Evolutionary conservation across 441 rosid species (phyloP).

Genomic region (Corymbia citriodora): DNA sequence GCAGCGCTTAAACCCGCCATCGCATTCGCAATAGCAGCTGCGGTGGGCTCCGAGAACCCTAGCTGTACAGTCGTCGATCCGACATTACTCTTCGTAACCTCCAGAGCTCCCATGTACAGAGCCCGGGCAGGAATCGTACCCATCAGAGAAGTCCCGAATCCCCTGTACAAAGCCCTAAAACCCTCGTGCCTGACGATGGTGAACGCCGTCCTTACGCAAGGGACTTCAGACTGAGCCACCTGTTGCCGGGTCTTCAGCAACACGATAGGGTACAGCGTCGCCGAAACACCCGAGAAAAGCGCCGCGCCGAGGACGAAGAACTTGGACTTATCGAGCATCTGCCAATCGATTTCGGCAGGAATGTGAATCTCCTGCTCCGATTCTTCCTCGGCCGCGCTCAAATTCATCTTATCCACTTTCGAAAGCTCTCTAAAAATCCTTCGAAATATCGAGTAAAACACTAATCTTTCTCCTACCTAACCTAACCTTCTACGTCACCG

Average conservation of each 20-base stretch:
- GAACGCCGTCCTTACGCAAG: conserved; percentile 42
- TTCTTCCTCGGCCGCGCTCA: conserved; percentile 56
- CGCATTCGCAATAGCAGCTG: conserved; percentile 56
- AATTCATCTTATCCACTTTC: conserved; percentile 53
- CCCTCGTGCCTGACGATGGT: conserved; percentile 61
- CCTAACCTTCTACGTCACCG: background rate
- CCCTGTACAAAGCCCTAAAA: conserved; percentile 60
- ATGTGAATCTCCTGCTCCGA: conserved; percentile 44
- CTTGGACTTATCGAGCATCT: conserved; percentile 83
- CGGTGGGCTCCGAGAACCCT: conserved; percentile 58
- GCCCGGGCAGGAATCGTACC: conserved; percentile 88
- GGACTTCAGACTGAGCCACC: conserved; percentile 48
- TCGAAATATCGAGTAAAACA: background rate
- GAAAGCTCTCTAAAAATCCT: background rate
- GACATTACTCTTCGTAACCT: conserved; percentile 75
- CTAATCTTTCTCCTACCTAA: background rate
- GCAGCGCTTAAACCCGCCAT: conserved; percentile 77
- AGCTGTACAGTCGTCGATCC: conserved; percentile 51
- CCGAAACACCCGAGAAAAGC: conserved; percentile 81
- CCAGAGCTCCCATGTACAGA: conserved; percentile 82
- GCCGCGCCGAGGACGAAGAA: conserved; percentile 88
- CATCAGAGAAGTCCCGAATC: conserved; percentile 75
- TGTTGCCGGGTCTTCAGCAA: conserved; percentile 83
- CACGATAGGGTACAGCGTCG: conserved; percentile 66
- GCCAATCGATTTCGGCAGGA: conserved; percentile 81